These are phyloP conservation scores for Leavenworthia alabamica DNA, from an alignment of 345 rosid genomes.

Conservation along the genomic window DNA sequence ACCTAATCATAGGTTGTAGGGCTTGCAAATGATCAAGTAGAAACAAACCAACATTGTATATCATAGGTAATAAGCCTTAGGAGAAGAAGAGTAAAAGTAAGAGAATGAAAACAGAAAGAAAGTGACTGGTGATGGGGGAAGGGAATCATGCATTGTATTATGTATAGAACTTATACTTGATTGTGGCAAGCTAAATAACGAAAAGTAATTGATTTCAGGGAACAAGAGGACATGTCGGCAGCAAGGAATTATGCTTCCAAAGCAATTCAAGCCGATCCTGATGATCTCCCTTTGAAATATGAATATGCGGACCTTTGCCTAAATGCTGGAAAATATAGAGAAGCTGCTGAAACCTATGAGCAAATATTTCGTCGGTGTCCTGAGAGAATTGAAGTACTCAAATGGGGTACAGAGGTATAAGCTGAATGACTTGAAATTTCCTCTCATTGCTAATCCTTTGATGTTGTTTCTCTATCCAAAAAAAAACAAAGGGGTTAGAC, in stretches of 20 bases:
- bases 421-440: conserved; percentile 1
- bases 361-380: conserved; percentile 55
- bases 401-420: conserved; percentile 57
- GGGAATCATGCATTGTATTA: conserved; percentile 1
- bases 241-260: conserved; percentile 62
- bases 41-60: not conserved
- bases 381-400: conserved; percentile 47
- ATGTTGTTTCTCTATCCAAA: conserved; percentile 5
- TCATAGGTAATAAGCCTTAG: not conserved
- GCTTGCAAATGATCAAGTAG: conserved; percentile 3
- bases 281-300: conserved; percentile 52
- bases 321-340: conserved; percentile 55
- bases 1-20: not conserved
- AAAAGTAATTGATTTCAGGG: conserved; percentile 39
- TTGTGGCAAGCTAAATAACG: conserved; percentile 3
- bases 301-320: conserved; percentile 57
- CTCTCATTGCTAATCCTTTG: conserved; percentile 8
- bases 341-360: conserved; percentile 78
- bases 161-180: not conserved
- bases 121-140: not conserved
- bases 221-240: conserved; percentile 45
- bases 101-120: not conserved
- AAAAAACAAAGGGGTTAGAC: not conserved
- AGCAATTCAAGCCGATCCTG: conserved; percentile 81
- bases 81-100: not conserved